Evolutionary conservation across 1,284 basidiomycete genomes (phyloP), one percentile per base, ranked within the genome.

Genomic region (Megacollybia platyphylla): DNA sequence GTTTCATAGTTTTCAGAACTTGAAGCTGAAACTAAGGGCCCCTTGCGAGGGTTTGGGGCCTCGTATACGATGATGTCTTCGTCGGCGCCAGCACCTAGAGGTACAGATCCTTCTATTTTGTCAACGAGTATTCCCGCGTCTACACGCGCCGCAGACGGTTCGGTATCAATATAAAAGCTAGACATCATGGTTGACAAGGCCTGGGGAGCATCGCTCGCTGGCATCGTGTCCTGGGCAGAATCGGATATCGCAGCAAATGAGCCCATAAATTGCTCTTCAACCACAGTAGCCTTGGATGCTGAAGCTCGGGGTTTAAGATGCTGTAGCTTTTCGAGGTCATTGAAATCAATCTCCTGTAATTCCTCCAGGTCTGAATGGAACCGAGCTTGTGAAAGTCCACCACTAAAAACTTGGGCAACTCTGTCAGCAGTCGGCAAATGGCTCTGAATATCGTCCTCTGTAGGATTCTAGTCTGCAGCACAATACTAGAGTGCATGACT

Each of bases 341-440:
- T 63, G 48, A 82, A 85, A 51, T 85, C 75, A 11, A 82, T 65
- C 54, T 80, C 79, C 56, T 76, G 71, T 3, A 82, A 54, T 45
- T 71, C 67, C 20, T 61, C 64, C 4, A 57, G 59, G 6, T 56
- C 51, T 5, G 51, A 44, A 28, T 56, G 52, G 6, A 58, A 52
- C 24, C 52, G 48, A 24, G 49, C 50, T 2, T 46, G 54, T 9
- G 52, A 41, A 45, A 51, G 44, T 5, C 46, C 49, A 8, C 59
- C 65, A 42, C 67, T 70, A 60, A 85, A 84, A 1, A 85, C 65
- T 1, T 64, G 70, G 27, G 69, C 57, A 13, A 85, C 71, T 6
- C 63, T 65, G 13, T 79, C 71, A 0, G 81, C 79, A 2, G 81
- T 85, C 3, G 82, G 80, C 6, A 74, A 63, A 59, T 76, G 71